These are phyloP conservation scores for Triangularia setosa DNA, from an alignment of 2,329 filamentous ascomycete genomes.

Conservation along the genomic window DNA sequence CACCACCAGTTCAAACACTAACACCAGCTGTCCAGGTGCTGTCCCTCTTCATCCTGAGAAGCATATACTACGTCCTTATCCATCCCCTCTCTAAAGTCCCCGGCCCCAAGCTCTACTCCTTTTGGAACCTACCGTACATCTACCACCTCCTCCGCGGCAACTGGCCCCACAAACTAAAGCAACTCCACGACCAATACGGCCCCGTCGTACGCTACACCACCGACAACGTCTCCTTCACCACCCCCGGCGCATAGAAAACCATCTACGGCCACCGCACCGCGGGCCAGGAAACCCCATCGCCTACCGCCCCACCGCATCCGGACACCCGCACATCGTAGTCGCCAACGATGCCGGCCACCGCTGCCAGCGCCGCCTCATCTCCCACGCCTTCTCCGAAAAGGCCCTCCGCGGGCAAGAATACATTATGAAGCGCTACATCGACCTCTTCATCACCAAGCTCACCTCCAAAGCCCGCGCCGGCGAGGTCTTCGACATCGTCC, in stretches of 20 bases:
- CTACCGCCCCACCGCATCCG: conserved; percentile 4
- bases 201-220: conserved; percentile 39
- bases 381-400: conserved; percentile 29
- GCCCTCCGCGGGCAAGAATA: conserved; percentile 27
- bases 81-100: conserved; percentile 26
- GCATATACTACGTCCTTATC: conserved; percentile 4
- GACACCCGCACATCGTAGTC: conserved; percentile 10
- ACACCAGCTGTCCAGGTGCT: neutral
- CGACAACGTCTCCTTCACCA: conserved; percentile 38
- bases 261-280: conserved; percentile 29
- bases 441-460: conserved; percentile 23
- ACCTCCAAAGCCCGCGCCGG: conserved; percentile 15
- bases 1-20: neutral
- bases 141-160: conserved; percentile 84
- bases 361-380: conserved; percentile 25
- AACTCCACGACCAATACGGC: conserved; percentile 36
- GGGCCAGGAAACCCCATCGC: conserved; percentile 10
- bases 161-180: conserved; percentile 50
- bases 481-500: conserved; percentile 22
- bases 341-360: conserved; percentile 24
- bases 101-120: conserved; percentile 24
- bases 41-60: neutral
- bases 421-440: conserved; percentile 23
- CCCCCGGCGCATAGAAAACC: conserved; percentile 33
- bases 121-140: conserved; percentile 21